Conservation (phyloP, 202 grass and related monocot species). For the Setaria italica region DNA sequence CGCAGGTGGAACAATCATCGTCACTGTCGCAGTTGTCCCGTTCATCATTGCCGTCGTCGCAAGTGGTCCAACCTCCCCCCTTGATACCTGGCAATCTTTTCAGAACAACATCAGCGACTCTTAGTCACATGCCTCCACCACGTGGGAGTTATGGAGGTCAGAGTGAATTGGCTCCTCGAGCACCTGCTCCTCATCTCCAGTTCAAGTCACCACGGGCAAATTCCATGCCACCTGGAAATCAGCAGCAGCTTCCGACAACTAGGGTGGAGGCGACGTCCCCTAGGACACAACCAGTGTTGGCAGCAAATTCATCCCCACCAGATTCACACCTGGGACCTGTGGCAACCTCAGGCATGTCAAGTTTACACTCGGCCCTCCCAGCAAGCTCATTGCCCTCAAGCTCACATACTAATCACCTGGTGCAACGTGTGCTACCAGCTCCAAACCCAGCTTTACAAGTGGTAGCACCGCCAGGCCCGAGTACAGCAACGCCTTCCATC, state of each 20-base stretch:
- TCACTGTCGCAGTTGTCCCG: slow-evolving; percentile 12
- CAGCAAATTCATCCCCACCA: slow-evolving; percentile 17
- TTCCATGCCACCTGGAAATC: slow-evolving; percentile 38
- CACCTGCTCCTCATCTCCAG: slow-evolving; percentile 81
- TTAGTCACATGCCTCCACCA: slow-evolving; percentile 43
- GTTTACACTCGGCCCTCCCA: background rate
- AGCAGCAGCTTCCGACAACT: slow-evolving; percentile 46
- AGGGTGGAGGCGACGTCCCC: slow-evolving; percentile 37
- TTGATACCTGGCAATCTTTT: slow-evolving; percentile 36
- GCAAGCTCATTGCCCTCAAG: slow-evolving; percentile 20
- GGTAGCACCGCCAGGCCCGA: slow-evolving; percentile 7
- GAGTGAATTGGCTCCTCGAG: slow-evolving; percentile 55
- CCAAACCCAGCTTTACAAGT: background rate
- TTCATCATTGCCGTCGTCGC: slow-evolving; percentile 26
- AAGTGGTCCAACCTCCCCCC: slow-evolving; percentile 22
- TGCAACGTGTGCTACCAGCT: background rate
- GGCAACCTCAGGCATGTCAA: background rate
- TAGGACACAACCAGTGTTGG: slow-evolving; percentile 18
- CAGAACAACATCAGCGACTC: slow-evolving; percentile 40
- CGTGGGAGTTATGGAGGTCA: slow-evolving; percentile 46
- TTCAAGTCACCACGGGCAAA: slow-evolving; percentile 37
- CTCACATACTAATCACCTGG: slow-evolving; percentile 25
- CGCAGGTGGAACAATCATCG: slow-evolving; percentile 34
- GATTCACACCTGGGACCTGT: background rate
- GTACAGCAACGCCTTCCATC: slow-evolving; percentile 16